Evolutionary conservation across 1,284 basidiomycete species (phyloP).

Genomic region (Ganoderma lucidum): DNA sequence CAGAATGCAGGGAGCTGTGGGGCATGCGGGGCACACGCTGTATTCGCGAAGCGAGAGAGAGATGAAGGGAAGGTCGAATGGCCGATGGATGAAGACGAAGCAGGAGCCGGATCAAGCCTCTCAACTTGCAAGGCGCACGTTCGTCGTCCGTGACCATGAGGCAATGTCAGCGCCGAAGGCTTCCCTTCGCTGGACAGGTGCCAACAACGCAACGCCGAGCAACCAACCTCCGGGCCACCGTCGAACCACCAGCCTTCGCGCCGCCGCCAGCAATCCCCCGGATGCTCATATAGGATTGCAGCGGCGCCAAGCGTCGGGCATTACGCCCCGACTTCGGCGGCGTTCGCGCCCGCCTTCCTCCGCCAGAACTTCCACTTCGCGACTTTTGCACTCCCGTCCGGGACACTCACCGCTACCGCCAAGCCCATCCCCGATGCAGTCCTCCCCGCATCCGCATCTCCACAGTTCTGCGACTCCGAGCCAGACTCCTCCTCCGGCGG

Average conservation of each 20-base stretch:
- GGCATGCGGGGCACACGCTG: not conserved
- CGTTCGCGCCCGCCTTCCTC: slow-evolving; percentile 7
- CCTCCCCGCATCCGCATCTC: not conserved
- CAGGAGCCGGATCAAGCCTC: too few species aligned
- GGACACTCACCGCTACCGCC: not conserved
- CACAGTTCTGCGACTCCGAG: too few species aligned
- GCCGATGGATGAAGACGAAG: not conserved
- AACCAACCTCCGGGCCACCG: too few species aligned
- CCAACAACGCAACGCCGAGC: too few species aligned
- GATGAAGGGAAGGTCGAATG: not conserved
- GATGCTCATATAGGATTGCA: not conserved
- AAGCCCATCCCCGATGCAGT: not conserved
- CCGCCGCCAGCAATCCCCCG: not conserved
- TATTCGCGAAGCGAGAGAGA: not conserved
- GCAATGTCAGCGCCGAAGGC: too few species aligned
- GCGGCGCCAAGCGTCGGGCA: not conserved
- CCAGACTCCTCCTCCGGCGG: slow-evolving; percentile 24
- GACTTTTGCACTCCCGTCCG: slow-evolving; percentile 13
- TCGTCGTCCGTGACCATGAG: not conserved
- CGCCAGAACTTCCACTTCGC: slow-evolving; percentile 39
- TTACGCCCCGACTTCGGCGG: slow-evolving; percentile 2
- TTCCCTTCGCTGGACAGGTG: too few species aligned
- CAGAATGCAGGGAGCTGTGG: not conserved
- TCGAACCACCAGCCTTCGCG: not conserved
- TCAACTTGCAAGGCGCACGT: not conserved